Evolutionary conservation across 1,284 basidiomycete genomes (phyloP).

Genomic region (Agaricales sp.): DNA sequence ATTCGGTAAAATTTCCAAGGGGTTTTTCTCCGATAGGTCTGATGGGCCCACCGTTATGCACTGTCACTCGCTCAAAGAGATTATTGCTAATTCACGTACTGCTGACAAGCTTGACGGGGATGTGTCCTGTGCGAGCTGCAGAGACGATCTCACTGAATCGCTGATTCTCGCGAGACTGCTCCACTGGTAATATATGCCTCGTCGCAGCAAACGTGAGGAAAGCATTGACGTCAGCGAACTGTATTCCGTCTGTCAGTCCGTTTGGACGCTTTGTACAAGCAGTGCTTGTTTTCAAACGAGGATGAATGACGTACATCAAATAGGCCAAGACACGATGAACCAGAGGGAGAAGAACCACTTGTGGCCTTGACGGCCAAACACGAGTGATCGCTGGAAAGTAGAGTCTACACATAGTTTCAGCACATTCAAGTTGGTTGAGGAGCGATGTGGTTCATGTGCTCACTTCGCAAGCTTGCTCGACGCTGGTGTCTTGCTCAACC

Average conservation of each 20-base stretch:
- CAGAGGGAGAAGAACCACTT: constrained; percentile 15
- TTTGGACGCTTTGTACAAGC: too few relatives aligned
- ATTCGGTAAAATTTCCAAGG: constrained; percentile 49
- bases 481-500: constrained; percentile 55
- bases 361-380: constrained; percentile 54
- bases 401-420: constrained; percentile 31
- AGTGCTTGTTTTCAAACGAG: too few relatives aligned
- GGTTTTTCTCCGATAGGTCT: constrained; percentile 79
- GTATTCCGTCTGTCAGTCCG: too few relatives aligned
- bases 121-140: constrained; percentile 60
- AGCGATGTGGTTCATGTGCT: constrained; percentile 14
- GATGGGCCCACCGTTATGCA: neutral
- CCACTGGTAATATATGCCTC: constrained; percentile 49
- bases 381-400: constrained; percentile 48
- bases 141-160: constrained; percentile 56
- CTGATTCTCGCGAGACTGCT: constrained; percentile 46
- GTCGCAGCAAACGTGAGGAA: constrained; percentile 73
- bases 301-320: constrained; percentile 61
- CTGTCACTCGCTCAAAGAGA: too few relatives aligned
- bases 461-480: constrained; percentile 75
- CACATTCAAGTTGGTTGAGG: too few relatives aligned
- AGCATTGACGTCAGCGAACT: constrained; percentile 77
- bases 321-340: constrained; percentile 44
- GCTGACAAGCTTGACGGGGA: constrained; percentile 65
- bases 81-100: constrained; percentile 34